Evolutionary conservation across 768 basidiomycete genomes (phyloP), one percentile per base, ranked within the genome.

Genomic region (Tubosaeta sp.): DNA sequence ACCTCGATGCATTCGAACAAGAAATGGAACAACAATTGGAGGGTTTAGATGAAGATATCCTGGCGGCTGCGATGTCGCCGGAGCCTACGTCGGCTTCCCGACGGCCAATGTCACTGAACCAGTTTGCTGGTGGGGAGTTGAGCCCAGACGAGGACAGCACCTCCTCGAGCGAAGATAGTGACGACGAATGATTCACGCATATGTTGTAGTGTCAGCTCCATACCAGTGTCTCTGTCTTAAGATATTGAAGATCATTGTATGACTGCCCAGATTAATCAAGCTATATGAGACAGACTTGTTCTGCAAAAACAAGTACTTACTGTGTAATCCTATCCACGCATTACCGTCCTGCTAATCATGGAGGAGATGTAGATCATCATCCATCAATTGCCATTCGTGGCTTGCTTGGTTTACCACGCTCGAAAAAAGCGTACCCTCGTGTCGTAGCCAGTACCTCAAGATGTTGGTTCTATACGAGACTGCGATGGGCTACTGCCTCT

Each of bases 381-480:
- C n/a, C n/a, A 24, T 25, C 6, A 19, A 30, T 56, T 65, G n/a
- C 65, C 63, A 55, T 65, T 65, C 50, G 29, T 39, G 53, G 51
- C 38, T 46, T 43, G 49, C 34, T 45, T 40, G 31, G 50, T 36
- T 68, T 67, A 60, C 66, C 66, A 68, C 66, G 66, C 59, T 67
- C 55, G 48, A 69, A 68, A 68, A 69, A 63, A 51, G 50, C 56
- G 43, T 18, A 34, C 47, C 39, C 35, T 34, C 22, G 22, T 29
- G 30, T 48, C 49, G 38, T 50, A 39, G 16, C 18, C 44, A 25
- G 27, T 45, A 53, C 31, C 48, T 46, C 62, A 68, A 62, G 54
- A 98, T 98, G 94, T 82, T 97, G 71, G 94, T 98, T 40, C 79
- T 99, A 57, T 93, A 94, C 75, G 96, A 98, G 76, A 94, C 93